Base-by-base conservation (phyloP, 768 basidiomycete species). In the Leccinum longicurvipes region DNA sequence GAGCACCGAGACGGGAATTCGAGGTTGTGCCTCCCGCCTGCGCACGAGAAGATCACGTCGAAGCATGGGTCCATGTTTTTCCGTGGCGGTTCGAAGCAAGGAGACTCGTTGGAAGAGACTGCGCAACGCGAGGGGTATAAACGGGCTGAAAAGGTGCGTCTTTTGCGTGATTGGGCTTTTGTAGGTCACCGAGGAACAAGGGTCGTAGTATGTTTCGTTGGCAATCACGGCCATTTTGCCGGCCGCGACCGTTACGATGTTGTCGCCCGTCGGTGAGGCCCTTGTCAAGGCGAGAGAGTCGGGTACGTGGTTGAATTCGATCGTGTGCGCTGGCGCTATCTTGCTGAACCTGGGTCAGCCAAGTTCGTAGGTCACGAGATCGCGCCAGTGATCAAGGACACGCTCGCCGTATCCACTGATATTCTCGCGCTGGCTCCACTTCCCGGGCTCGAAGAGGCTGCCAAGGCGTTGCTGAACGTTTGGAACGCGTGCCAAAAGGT, bases 401-500 rank as follows among this genome's bases (percentile, higher is more conserved):
- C 67, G 0, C 67, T 80, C 19, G 56, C 73, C 12, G 44, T 71
- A 17, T 73, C 74, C 10, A 59, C 71, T 12, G 71, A 76, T 19
- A 41, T 75, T 21, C 58, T 82, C 46, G 64, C 74, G n/a, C 74
- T 82, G 27, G 79, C 74, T 0, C 87, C 87, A 10, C 63, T 89
- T 14, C 76, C 79, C 0, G 85, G 84, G 0, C 72, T 89, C 7
- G 71, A 73, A 4, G 71, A 74, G 12, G 82, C 81, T 0, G 85
- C 82, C 0, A 73, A 69, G 41, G 78, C 76, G 4, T 63, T 89
- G 47, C 60, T 87, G 17, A 67, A 64, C 9, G 85, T 89, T n/a
- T 89, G 87, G 87, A 80, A 84, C 44, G 74, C 82, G 0, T 74
- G 85, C 6, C 76, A 84, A 54, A 62, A 70, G 23, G 82, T 88